phyloP scores from a whole-genome alignment of 1,139 yeast species.

The Magnusiomyces tetraspermus region DNA sequence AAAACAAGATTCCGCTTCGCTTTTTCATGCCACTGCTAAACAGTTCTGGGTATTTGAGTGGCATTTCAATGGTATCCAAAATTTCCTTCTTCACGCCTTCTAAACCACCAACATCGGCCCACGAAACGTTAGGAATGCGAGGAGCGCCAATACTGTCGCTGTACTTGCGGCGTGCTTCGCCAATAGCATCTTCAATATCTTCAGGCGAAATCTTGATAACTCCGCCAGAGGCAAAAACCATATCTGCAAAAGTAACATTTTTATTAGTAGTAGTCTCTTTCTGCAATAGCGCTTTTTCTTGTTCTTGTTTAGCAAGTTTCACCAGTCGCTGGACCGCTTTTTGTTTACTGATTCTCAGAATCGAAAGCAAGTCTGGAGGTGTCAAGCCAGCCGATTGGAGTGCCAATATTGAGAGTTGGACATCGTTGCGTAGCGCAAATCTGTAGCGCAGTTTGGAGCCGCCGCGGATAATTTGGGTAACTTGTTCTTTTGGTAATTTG shows the following conservation, averaged over 20 bases:
- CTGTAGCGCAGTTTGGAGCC: conserved; percentile 13
- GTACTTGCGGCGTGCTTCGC: conserved; percentile 75
- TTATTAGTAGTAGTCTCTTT: conserved; percentile 3
- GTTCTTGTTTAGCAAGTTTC: conserved; percentile 22
- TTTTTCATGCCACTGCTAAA: conserved; percentile 84
- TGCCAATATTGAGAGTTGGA: conserved; percentile 52
- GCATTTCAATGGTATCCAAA: conserved; percentile 91
- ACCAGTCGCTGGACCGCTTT: conserved; percentile 46
- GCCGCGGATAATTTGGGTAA: conserved; percentile 14
- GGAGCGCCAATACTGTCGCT: conserved; percentile 97
- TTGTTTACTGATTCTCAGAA: conserved; percentile 56
- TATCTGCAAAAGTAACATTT: conserved; percentile 2
- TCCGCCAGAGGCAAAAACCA: conserved; percentile 36
- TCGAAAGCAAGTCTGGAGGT: conserved; percentile 70
- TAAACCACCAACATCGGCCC: conserved; percentile 94
- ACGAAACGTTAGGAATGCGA: conserved; percentile 82
- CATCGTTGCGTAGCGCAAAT: conserved; percentile 40
- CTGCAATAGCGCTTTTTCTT: too few species aligned
- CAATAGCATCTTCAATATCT: conserved; percentile 66
- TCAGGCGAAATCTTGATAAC: conserved; percentile 45
- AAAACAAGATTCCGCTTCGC: conserved; percentile 85
- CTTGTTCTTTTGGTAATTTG: conserved; percentile 15
- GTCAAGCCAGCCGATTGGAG: conserved; percentile 89
- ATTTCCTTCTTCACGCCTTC: conserved; percentile 86
- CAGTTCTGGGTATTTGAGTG: conserved; percentile 82